phyloP scores from a whole-genome alignment of 2,329 filamentous ascomycete species.

The Fusarium sp. region DNA sequence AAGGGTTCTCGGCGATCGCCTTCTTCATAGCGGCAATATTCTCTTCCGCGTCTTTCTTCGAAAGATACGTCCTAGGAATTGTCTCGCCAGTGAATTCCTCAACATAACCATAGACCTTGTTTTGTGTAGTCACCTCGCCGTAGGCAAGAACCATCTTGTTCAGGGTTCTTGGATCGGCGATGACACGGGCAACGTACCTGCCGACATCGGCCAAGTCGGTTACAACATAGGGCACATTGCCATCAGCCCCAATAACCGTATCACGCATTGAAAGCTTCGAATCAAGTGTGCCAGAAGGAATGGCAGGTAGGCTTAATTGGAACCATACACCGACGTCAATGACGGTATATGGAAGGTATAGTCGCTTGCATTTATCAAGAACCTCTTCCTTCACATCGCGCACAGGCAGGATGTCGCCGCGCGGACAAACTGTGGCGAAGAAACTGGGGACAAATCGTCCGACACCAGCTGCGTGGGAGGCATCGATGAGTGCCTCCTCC shows the following conservation, averaged over 20 bases:
- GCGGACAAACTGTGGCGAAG: too few relatives aligned
- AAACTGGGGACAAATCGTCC: too few relatives aligned
- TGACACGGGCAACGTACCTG: constrained; percentile 60
- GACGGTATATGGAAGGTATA: background rate
- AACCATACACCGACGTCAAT: background rate
- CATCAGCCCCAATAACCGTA: background rate
- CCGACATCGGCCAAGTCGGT: constrained; percentile 65
- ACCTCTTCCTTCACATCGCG: background rate
- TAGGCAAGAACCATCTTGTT: constrained; percentile 64
- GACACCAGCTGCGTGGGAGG: too few relatives aligned
- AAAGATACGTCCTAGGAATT: constrained; percentile 40
- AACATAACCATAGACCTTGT: constrained; percentile 57
- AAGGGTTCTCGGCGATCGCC: too few relatives aligned
- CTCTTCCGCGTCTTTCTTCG: background rate
- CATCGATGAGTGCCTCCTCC: too few relatives aligned
- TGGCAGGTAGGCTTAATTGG: background rate
- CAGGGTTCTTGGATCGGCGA: constrained; percentile 62
- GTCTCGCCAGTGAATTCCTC: constrained; percentile 59
- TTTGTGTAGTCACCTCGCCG: constrained; percentile 57
- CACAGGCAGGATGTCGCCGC: too few relatives aligned
- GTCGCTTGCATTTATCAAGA: background rate
- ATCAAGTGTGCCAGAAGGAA: background rate
- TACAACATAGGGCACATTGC: constrained; percentile 55
- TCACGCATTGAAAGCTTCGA: background rate
- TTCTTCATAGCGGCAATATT: too few relatives aligned